Evolutionary conservation across 1,284 basidiomycete genomes (phyloP).

Genomic region (Irpex sp.): DNA sequence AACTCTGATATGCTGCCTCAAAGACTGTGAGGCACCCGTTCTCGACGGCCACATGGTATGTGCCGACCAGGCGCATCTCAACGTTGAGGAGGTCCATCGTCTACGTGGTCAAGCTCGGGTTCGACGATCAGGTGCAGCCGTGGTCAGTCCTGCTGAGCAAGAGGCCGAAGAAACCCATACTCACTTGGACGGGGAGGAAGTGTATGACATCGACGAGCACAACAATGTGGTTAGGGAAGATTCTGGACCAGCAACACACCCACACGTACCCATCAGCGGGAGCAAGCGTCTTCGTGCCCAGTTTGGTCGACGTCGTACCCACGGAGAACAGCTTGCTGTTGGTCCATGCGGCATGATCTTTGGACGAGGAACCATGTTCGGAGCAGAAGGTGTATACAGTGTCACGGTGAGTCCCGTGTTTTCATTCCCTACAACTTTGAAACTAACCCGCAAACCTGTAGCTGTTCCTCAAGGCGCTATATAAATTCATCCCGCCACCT

Average conservation of each 20-base stretch:
- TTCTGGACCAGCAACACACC: neutral
- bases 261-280: neutral
- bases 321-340: slow-evolving; percentile 20
- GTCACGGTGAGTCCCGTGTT: slow-evolving; percentile 5
- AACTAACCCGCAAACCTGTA: neutral
- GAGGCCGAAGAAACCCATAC: too few relatives aligned
- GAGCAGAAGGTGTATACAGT: slow-evolving; percentile 14
- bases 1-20: neutral
- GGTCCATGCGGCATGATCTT: slow-evolving; percentile 21
- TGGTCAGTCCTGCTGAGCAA: too few relatives aligned
- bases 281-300: slow-evolving; percentile 6
- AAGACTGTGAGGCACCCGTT: neutral
- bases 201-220: neutral
- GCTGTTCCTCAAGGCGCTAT: slow-evolving; percentile 6
- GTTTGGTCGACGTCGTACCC: slow-evolving; percentile 19
- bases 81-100: neutral
- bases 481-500: neutral
- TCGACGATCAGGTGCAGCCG: neutral
- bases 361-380: slow-evolving; percentile 17
- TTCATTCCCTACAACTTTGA: neutral
- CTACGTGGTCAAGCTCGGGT: neutral
- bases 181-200: neutral
- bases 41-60: neutral
- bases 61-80: neutral
- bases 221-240: neutral